Evolutionary conservation across 331 rosid genomes (phyloP).

Genomic region (Acacia pycnantha): DNA sequence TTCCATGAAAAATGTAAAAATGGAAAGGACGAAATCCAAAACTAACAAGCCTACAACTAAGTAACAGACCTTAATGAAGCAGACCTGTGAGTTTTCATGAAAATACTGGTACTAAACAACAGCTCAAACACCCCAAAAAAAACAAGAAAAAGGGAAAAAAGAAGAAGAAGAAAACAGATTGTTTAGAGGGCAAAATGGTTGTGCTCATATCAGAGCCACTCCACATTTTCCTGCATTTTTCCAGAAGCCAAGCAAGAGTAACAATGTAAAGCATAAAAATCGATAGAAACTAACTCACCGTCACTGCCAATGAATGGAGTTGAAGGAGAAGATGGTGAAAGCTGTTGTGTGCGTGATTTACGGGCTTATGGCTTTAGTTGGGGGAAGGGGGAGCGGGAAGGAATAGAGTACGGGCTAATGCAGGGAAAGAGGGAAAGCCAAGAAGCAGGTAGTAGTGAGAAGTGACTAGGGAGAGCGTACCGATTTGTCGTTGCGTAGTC

Average conservation of each 20-base stretch:
- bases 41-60: background rate
- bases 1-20: background rate
- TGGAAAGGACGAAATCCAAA: slow-evolving; percentile 7
- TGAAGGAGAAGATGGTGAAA: background rate
- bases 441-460: background rate
- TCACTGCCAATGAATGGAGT: background rate
- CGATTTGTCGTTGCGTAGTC: slow-evolving; percentile 33
- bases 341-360: background rate
- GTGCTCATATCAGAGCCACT: background rate
- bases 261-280: background rate
- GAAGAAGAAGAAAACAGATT: background rate
- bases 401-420: background rate
- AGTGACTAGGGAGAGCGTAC: no score
- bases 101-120: background rate
- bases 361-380: background rate
- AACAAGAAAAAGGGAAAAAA: background rate
- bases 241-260: background rate
- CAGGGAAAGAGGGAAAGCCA: background rate
- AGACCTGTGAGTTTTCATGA: background rate
- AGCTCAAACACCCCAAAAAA: background rate
- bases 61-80: background rate
- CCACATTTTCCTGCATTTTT: slow-evolving; percentile 22
- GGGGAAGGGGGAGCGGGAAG: background rate
- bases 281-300: background rate
- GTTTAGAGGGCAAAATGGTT: background rate